These are phyloP conservation scores for Sonneratia caseolaris DNA, from an alignment of 345 rosid species.

Conservation along the genomic window DNA sequence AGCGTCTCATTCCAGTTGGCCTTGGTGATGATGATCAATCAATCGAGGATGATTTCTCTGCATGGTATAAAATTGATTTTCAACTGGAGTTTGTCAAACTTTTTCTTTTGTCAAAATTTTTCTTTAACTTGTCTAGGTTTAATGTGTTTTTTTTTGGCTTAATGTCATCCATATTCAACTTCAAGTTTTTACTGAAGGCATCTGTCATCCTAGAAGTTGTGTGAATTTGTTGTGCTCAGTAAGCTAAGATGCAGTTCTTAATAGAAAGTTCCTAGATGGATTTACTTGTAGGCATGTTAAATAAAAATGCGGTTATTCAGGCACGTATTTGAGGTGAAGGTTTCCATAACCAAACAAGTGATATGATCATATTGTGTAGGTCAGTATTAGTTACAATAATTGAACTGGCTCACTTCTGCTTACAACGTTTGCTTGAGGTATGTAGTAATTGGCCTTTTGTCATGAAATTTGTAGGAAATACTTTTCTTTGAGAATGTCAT, in stretches of 20 bases:
- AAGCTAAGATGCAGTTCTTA: not conserved
- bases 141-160: not conserved
- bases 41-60: constrained; percentile 89
- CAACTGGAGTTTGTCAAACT: not conserved
- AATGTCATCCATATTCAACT: not conserved
- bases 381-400: not conserved
- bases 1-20: constrained; percentile 62
- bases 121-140: not conserved
- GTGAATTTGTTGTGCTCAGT: not conserved
- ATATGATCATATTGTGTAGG: not conserved
- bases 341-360: not conserved
- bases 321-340: not conserved
- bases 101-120: not conserved
- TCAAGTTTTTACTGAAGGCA: not conserved
- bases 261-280: not conserved
- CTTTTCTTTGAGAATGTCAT: not conserved
- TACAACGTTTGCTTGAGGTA: not conserved
- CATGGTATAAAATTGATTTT: constrained; percentile 29
- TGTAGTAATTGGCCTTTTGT: not conserved
- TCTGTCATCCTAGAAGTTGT: not conserved
- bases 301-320: not conserved
- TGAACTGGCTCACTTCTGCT: not conserved
- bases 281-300: not conserved
- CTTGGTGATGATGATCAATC: constrained; percentile 99
- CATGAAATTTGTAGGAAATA: not conserved